Percentiles rank a stretch among this genome's conserved stretches.
phyloP scores from a whole-genome alignment of 2,329 filamentous ascomycete species.

The Lachnum nothofagi region DNA sequence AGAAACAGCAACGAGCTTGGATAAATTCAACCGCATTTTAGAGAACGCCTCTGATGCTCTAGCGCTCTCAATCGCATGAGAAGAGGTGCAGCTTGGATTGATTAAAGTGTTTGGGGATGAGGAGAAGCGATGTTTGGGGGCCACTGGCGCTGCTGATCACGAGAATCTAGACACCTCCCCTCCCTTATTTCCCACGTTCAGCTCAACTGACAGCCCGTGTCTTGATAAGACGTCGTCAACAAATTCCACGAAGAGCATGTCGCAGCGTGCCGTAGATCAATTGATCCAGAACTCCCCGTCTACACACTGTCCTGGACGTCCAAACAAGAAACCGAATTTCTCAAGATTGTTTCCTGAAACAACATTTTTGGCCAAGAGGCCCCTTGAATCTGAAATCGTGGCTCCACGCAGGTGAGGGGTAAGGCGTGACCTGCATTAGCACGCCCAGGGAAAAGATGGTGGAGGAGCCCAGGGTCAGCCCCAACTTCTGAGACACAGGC shows the following conservation, averaged over 20 bases:
- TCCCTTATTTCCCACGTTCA: too few relatives aligned
- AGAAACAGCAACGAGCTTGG: conserved; percentile 1
- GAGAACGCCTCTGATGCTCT: conserved; percentile 3
- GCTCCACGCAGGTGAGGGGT: conserved; percentile 1
- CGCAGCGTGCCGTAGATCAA: background rate
- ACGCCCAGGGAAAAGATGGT: background rate
- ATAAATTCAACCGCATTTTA: background rate
- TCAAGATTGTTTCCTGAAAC: conserved; percentile 17
- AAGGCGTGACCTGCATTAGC: conserved; percentile 17
- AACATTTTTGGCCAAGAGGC: conserved; percentile 5
- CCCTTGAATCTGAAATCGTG: background rate
- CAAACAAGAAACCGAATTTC: background rate
- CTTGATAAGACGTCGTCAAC: too few relatives aligned
- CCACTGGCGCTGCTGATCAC: too few relatives aligned
- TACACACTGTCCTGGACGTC: background rate
- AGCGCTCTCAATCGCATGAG: background rate
- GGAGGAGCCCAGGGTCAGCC: conserved; percentile 1
- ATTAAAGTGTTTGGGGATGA: background rate
- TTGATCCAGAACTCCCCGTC: background rate
- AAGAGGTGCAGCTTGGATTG: background rate
- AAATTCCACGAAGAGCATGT: too few relatives aligned
- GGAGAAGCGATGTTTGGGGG: too few relatives aligned
- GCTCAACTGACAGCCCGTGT: too few relatives aligned
- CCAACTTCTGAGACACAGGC: conserved; percentile 1
- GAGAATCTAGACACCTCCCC: too few relatives aligned